A percentile compares a stretch with the other conserved stretches of the same genome.
phyloP scores from a whole-genome alignment of 768 basidiomycete species.

The Trametes meyenii region DNA sequence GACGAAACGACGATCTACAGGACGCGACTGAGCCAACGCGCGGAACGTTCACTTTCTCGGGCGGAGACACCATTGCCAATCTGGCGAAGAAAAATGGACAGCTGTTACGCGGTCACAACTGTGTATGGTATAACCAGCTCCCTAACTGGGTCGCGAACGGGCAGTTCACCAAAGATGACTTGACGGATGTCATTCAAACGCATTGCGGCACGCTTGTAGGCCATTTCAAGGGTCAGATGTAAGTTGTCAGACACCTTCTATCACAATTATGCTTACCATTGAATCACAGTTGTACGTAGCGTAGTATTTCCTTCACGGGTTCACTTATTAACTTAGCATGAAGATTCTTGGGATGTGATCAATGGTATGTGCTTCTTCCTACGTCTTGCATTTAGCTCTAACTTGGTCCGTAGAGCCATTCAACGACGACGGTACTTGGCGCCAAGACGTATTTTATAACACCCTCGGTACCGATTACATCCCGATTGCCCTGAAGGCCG shows the following conservation, averaged over 20 bases:
- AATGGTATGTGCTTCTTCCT: constrained; percentile 39
- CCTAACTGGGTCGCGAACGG: constrained; percentile 52
- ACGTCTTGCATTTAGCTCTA: background rate
- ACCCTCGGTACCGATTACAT: constrained; percentile 52
- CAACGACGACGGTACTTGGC: constrained; percentile 62
- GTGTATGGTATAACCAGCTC: constrained; percentile 55
- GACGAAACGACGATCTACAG: constrained; percentile 31
- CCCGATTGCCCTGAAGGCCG: constrained; percentile 52
- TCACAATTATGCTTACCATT: background rate
- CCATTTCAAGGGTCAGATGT: constrained; percentile 58
- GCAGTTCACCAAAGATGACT: constrained; percentile 44
- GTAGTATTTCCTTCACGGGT: background rate
- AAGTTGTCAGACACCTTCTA: constrained; percentile 11
- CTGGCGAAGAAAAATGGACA: constrained; percentile 51
- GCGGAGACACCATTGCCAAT: constrained; percentile 47
- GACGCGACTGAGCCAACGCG: constrained; percentile 55
- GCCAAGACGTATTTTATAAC: constrained; percentile 54
- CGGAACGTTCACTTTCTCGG: constrained; percentile 49
- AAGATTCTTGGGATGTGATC: constrained; percentile 56
- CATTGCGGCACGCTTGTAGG: constrained; percentile 54
- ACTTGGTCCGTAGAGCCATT: constrained; percentile 42
- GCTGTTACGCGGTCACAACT: constrained; percentile 48
- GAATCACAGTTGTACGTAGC: constrained; percentile 22
- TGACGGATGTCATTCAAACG: constrained; percentile 48
- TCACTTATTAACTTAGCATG: background rate